These are phyloP conservation scores for Oidium heveae DNA, from an alignment of 2,329 filamentous ascomycete genomes.

Conservation along the genomic window DNA sequence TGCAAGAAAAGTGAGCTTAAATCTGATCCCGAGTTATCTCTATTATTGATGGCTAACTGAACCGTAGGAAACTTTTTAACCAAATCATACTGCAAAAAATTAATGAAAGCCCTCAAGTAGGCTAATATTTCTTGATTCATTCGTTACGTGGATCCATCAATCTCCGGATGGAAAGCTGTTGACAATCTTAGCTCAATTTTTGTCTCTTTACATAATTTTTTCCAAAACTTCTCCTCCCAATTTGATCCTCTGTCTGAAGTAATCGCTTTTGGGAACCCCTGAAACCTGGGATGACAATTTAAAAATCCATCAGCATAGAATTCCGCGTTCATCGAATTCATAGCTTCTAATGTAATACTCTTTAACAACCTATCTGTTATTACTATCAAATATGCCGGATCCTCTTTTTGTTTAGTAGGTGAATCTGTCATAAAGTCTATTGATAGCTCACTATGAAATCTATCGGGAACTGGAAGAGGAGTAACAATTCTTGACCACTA, in stretches of 20 bases:
- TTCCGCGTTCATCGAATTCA: background rate
- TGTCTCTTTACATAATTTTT: background rate
- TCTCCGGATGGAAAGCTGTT: background rate
- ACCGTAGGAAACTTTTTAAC: background rate
- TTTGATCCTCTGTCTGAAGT: background rate
- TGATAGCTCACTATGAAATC: background rate
- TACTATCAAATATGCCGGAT: background rate
- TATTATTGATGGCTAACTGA: background rate
- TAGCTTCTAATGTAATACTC: background rate
- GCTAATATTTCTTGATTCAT: background rate
- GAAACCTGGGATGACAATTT: background rate
- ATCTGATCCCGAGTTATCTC: background rate
- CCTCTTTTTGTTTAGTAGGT: background rate
- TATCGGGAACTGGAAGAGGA: background rate
- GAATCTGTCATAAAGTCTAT: background rate
- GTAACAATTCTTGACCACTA: background rate
- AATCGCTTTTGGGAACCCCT: background rate
- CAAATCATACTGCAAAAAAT: background rate
- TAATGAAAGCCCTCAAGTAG: background rate
- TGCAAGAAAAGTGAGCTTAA: background rate
- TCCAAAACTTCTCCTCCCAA: background rate
- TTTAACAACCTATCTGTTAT: background rate
- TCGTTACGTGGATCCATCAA: background rate
- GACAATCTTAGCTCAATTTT: background rate
- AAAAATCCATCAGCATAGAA: background rate